Percentiles rank a stretch among this genome's conserved stretches.
These are phyloP conservation scores for Coprinopsis marcescibilis DNA, from an alignment of 768 basidiomycete species.

Conservation along the genomic window DNA sequence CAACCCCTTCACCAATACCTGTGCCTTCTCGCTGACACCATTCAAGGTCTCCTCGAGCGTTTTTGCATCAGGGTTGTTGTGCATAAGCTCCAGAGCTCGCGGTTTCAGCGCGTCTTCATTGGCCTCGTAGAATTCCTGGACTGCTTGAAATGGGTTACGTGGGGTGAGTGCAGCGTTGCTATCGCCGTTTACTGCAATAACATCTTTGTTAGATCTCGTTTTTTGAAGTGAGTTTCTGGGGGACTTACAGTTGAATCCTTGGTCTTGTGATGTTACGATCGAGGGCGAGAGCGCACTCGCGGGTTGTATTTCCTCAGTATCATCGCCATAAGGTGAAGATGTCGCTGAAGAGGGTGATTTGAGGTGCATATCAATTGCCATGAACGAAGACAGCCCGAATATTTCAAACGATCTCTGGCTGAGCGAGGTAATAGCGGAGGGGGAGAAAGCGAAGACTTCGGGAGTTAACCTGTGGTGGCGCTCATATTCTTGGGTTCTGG, in stretches of 20 bases:
- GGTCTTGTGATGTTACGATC: not conserved
- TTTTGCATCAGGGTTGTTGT: constrained; percentile 10
- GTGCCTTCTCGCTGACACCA: constrained; percentile 24
- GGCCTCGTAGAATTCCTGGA: constrained; percentile 13
- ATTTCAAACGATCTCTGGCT: not conserved
- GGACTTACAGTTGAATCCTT: too few relatives aligned
- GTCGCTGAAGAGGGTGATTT: not conserved
- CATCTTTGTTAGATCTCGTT: too few relatives aligned
- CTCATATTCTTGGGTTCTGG: too few relatives aligned
- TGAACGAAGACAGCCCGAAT: not conserved
- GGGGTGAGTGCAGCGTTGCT: too few relatives aligned
- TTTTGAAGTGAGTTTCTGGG: too few relatives aligned
- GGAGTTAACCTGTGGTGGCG: too few relatives aligned
- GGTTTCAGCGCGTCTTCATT: constrained; percentile 8
- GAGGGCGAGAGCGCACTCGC: not conserved
- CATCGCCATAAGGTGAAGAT: not conserved
- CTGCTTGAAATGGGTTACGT: constrained; percentile 7
- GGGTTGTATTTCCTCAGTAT: not conserved
- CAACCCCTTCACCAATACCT: constrained; percentile 26
- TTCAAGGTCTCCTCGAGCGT: constrained; percentile 25
- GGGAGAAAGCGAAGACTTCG: too few relatives aligned
- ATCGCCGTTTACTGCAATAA: too few relatives aligned
- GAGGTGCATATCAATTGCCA: too few relatives aligned
- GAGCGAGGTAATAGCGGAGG: too few relatives aligned
- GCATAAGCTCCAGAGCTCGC: not conserved